Evolutionary conservation across 805 yeast species (phyloP), one percentile per base, ranked within the genome.

Genomic region (Jamesozyma lodderae): DNA sequence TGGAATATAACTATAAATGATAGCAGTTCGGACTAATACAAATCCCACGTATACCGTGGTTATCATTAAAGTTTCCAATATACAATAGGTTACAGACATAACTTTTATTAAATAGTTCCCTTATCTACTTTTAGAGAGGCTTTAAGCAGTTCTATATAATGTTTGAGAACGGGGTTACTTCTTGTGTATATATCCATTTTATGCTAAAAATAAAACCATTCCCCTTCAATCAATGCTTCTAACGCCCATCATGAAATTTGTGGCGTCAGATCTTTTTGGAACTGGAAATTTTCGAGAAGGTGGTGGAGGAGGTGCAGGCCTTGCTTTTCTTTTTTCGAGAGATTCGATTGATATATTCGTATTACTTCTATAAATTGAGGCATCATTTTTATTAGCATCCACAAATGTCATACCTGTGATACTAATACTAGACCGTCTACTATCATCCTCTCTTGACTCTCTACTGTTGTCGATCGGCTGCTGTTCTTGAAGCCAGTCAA

Each of bases 271-370:
- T 26, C 41, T 37, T 10, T 24, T 32, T 11, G 25, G 29, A 7
- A n/a, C 14, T 10, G 24, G 24, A 9, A 13, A 10, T 29, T 57
- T 63, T 38, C 68, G 50, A 9, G 67, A 59, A 3, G 63, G 62
- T 3, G 63, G 61, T 5, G 62, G 61, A 4, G 63, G 61, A 1
- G 55, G 55, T n/a, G 67, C 67, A 6, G 66, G 65, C 32, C 45
- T 52, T 37, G 54, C 54, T 17, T 47, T 52, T 15, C 63, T 60
- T 15, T 57, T 58, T 16, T 53, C 57, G 10, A 64, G 35, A 4
- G 69, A 63, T 18, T 63, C 63, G 10, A 59, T 52, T 1, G 69
- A 65, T n/a, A 45, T 36, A 44, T 52, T 24, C 40, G 31, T 31
- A n/a, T 31, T 31, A 21, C n/a, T 24, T 7, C 20, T 32, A 17